Base-by-base conservation (phyloP, 805 yeast species). In the Wickerhamiella siamensis region DNA sequence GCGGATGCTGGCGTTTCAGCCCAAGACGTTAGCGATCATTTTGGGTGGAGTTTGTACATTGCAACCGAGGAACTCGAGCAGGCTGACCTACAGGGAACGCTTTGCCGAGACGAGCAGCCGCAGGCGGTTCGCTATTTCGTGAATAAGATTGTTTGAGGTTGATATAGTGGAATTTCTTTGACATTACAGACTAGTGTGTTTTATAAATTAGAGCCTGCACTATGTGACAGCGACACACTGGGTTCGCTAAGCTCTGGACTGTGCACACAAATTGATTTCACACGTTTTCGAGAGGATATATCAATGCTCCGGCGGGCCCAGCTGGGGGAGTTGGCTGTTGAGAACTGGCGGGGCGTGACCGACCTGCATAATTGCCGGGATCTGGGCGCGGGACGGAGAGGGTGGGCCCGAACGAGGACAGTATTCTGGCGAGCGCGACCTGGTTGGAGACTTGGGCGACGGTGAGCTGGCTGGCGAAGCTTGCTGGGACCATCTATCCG, bases 51-150 rank as follows among this genome's bases (percentile, higher is more conserved):
- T 16, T 61, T 77, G 31, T 71, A 72, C 20, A 73, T 82, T 12
- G 69, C 84, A 6, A 63, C 61, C 9, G 88, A 81, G 53, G 79
- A 81, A 44, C 57, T 82, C 9, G 71, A 72, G 42, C 61, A 66
- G 42, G 75, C 79, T 16, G 69, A 81, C n/a, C 66, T 63, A 2
- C 54, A 59, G 2, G 86, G 83, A 3, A 56, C 61, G 2, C 53
- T 83, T 2, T 73, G 79, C 16, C 65, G 81, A 4, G 94, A 83
- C 59, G 75, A 76, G 50, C 75, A 76, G 48, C 63, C 78, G 1
- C 69, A 75, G 38, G 93, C 91, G 0, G 67, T 75, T 3, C 69
- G 71, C 39, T 83, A 75, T 57, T 81, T 71, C 52, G 55, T 64
- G 35, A 82, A 82, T 41, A 33, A 33, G 27, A 44, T 60, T 19